Base-by-base conservation (phyloP, 495 filamentous ascomycete species). In the Penicillium bialowiezense region DNA sequence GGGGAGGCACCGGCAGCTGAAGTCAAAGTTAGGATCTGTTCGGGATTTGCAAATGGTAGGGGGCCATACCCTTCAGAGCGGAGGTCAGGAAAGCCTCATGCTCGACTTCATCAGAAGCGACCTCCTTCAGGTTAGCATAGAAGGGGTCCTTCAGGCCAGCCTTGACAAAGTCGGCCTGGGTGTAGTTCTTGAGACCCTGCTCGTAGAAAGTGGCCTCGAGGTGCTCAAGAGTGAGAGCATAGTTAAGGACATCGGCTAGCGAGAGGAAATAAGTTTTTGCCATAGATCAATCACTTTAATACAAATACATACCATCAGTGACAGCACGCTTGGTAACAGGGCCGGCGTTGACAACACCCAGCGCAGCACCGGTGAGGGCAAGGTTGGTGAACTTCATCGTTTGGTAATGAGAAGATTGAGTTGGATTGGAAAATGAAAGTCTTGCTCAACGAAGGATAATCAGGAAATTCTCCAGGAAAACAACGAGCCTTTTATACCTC, bases 81-180 rank as follows among this genome's bases (percentile, higher is more conserved):
- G 57, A 37, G 21, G 76, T 76, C 13, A 86, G 62, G 57, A 86
- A 84, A 9, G 63, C 45, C 46, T 81, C 82, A 55, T 86, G 84
- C 0, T 74, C 72, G 35, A 61, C 67, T 57, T 87, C 83, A 56
- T 85, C 80, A 0, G 50, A 54, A 18, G 70, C 73, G 47, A 85
- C 70, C 43, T 64, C 58, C 50, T 76, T 54, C 17, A 86, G 17
- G 59, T 83, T 78, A 15, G 63, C 61, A 59, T 79, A 82, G 58
- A 84, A 77, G 9, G 69, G 52, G 1, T 60, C 41, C 23, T 68
- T 50, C 54, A 79, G 77, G 23, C 81, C 80, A 15, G 80, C 75
- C 6, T 60, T 64, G 12, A 64, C 41, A 61, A 85, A 87, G 44
- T 79, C 66, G 0, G 55, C 52, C 28, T 74, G 57, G 12, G 70